Percentiles rank a stretch among this genome's conserved stretches.
These are phyloP conservation scores for Amanita pallidorosea DNA, from an alignment of 768 basidiomycete species.

Conservation along the genomic window DNA sequence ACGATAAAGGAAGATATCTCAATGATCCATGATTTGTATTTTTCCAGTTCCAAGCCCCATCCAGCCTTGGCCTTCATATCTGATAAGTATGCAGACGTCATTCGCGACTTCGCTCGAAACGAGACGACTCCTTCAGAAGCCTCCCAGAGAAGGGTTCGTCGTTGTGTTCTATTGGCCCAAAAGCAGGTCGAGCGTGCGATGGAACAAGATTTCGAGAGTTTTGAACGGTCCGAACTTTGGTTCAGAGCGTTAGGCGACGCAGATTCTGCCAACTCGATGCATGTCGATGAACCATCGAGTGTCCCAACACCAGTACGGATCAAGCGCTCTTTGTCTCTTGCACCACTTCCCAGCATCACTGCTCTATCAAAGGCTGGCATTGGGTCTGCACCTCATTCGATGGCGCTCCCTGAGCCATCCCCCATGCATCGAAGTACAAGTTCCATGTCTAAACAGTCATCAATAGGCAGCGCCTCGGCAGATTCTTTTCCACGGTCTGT, in stretches of 20 bases:
- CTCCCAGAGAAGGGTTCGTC: conserved; percentile 48
- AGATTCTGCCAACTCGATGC: conserved; percentile 24
- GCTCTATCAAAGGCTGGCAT: not conserved
- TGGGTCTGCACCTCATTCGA: conserved; percentile 7
- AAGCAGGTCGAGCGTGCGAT: conserved; percentile 79
- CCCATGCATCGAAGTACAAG: conserved; percentile 30
- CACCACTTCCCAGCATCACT: not conserved
- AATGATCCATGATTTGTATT: conserved; percentile 86
- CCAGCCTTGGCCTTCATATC: conserved; percentile 54
- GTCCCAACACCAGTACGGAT: conserved; percentile 5
- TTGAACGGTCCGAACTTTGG: conserved; percentile 84
- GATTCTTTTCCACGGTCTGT: conserved; percentile 14
- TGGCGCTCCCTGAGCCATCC: conserved; percentile 24
- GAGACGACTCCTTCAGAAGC: conserved; percentile 31
- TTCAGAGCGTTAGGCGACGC: conserved; percentile 78
- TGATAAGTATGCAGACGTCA: conserved; percentile 56
- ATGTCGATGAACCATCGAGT: conserved; percentile 13
- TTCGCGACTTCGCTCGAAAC: conserved; percentile 54
- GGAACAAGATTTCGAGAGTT: conserved; percentile 87
- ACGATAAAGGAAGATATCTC: conserved; percentile 80
- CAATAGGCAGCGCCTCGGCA: conserved; percentile 11
- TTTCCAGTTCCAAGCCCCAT: conserved; percentile 48
- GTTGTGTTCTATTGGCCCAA: conserved; percentile 78
- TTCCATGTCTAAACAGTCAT: conserved; percentile 26
- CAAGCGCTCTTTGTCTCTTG: not conserved